Percentiles rank a stretch among this genome's conserved stretches.
These are phyloP conservation scores for Camellia granthamiana DNA, from an alignment of 148 eudicot genomes.

Conservation along the genomic window DNA sequence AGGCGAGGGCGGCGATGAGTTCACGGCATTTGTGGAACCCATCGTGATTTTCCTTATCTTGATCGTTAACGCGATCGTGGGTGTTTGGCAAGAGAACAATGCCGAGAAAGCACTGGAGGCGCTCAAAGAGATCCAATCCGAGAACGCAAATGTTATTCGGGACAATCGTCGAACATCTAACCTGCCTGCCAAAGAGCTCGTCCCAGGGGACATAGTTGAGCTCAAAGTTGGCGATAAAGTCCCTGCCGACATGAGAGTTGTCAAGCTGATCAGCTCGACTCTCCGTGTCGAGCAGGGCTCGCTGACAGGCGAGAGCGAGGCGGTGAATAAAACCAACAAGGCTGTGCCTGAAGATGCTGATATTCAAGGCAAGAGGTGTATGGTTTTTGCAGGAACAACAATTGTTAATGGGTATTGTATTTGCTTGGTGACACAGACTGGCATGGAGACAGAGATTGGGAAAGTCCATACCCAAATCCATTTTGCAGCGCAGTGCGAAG, in stretches of 20 bases:
- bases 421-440: constrained; percentile 42
- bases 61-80: constrained; percentile 28
- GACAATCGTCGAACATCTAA: constrained; percentile 13
- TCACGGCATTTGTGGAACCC: constrained; percentile 27
- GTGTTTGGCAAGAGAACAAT: constrained; percentile 33
- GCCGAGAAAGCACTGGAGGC: constrained; percentile 36
- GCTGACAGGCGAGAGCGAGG: constrained; percentile 32
- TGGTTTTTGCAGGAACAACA: constrained; percentile 52
- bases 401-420: constrained; percentile 45
- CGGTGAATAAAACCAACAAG: constrained; percentile 24
- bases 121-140: constrained; percentile 27
- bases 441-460: constrained; percentile 48
- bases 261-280: constrained; percentile 24
- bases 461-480: constrained; percentile 48
- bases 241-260: constrained; percentile 28
- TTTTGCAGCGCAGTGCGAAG: constrained; percentile 39
- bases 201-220: constrained; percentile 31
- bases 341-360: constrained; percentile 26
- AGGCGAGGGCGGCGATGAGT: constrained; percentile 23
- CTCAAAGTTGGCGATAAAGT: constrained; percentile 30
- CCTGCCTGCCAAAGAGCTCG: constrained; percentile 27
- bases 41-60: constrained; percentile 27
- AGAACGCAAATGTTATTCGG: constrained; percentile 20
- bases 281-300: constrained; percentile 27
- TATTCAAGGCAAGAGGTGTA: constrained; percentile 45